Percentiles rank a stretch among this genome's conserved stretches.
phyloP scores from a whole-genome alignment of 2,329 filamentous ascomycete genomes.

The Pseudofabraea citricarpa region DNA sequence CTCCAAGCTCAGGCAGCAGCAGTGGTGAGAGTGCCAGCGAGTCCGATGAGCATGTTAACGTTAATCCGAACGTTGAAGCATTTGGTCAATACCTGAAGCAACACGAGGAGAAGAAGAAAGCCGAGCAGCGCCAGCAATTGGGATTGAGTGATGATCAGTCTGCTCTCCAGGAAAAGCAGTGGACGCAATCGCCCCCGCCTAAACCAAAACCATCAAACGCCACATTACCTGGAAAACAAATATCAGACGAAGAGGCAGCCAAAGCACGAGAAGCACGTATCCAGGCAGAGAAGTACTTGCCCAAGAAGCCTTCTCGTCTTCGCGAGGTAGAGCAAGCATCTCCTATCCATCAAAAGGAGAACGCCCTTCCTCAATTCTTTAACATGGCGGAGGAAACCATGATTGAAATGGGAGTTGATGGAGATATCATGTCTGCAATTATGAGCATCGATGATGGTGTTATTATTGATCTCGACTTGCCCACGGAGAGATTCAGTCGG shows the following conservation, averaged over 20 bases:
- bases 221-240: neutral
- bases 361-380: no score
- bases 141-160: no score
- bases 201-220: conserved; percentile 3
- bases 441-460: no score
- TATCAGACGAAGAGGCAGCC: neutral
- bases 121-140: no score
- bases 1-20: neutral
- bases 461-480: no score
- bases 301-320: conserved; percentile 3
- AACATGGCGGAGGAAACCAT: no score
- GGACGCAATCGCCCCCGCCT: conserved; percentile 4
- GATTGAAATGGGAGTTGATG: no score
- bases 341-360: conserved; percentile 2
- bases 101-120: neutral
- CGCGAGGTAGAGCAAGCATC: conserved; percentile 1
- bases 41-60: no score
- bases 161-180: neutral
- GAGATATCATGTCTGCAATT: no score
- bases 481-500: no score
- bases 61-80: no score
- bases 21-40: neutral
- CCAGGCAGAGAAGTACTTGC: conserved; percentile 2
- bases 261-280: neutral
- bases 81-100: no score